Conservation (phyloP, 768 basidiomycete genomes). For the Exidia glandulosa region DNA sequence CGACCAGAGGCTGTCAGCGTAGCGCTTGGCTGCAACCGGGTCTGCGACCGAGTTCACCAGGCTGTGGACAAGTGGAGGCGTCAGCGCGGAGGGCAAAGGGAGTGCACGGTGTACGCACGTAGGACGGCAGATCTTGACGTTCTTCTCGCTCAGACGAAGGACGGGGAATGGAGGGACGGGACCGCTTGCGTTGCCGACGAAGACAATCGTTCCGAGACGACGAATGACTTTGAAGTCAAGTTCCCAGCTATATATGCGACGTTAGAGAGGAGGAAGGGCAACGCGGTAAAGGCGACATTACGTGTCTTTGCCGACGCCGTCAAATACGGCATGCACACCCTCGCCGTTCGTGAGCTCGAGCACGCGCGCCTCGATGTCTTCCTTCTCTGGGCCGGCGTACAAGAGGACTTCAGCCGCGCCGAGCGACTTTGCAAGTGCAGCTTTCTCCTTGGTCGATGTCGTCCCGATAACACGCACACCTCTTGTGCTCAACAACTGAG, state of each 20-base stretch:
- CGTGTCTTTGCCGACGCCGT: constrained; percentile 97
- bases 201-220: constrained; percentile 83
- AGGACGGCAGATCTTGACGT: constrained; percentile 68
- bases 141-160: constrained; percentile 67
- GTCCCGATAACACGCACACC: constrained; percentile 93
- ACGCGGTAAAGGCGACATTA: constrained; percentile 30
- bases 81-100: background rate
- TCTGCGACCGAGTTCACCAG: constrained; percentile 64
- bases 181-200: constrained; percentile 88
- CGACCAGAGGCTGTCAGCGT: constrained; percentile 53
- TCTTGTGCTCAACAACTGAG: constrained; percentile 56
- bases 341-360: constrained; percentile 65
- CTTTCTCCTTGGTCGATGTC: constrained; percentile 77
- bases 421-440: constrained; percentile 59
- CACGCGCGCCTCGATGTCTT: constrained; percentile 64
- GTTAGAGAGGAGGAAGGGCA: constrained; percentile 1
- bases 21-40: constrained; percentile 58
- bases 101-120: constrained; percentile 34
- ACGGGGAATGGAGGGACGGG: constrained; percentile 65
- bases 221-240: constrained; percentile 69
- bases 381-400: constrained; percentile 40
- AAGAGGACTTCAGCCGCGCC: constrained; percentile 86
- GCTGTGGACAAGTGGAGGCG: constrained; percentile 27
- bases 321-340: constrained; percentile 80
- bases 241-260: constrained; percentile 44